Evolutionary conservation across 306 rosid genomes (phyloP), one percentile per base, ranked within the genome.

Genomic region (Sphenostylis stenocarpa): DNA sequence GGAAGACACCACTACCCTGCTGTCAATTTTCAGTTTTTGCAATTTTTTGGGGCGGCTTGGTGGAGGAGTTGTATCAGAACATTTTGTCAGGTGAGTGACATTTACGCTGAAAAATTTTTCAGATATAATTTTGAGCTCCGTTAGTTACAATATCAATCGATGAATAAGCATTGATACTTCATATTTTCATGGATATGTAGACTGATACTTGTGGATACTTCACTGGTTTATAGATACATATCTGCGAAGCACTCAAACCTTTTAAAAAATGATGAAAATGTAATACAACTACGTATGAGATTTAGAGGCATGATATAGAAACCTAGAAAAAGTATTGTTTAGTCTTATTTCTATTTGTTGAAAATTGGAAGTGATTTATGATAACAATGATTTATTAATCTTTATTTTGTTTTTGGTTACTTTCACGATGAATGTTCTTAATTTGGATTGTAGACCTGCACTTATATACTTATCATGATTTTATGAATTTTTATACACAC

Each of bases 31-130:
- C 87, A 85, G 97, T 82, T 90, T 92, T 63, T 88, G 90, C 72
- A 90, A 92, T 73, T 92, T 90, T 12, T 85, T 86, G 8, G 97
- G 97, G 13, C 96, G 96, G 71, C 96, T 92, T n/a, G 89, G 97
- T 34, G 97, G 93, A 17, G 93, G 97, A 70, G 86, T 92, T 78
- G 93, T 92, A 60, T 92, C 97, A 3, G 97, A 92, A 58, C 77
- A 88, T 75, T 90, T 90, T 85, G 93, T 92, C 66, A 88, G 90
- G 97, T 92, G 63, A 79, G 96, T 80, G 34, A 31, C 62, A 70
- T 79, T 64, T 70, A 31, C 70, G 14, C 38, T 34, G 15, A 71
- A 19, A 47, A 62, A 63, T 28, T 48, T n/a, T 29, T 23, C 36
- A 47, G 14, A 28, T 43, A 13, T 12, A 26, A 26, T 26, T 28